Evolutionary conservation across 208 protist species (phyloP).

Genomic region (Entamoeba dispar): DNA sequence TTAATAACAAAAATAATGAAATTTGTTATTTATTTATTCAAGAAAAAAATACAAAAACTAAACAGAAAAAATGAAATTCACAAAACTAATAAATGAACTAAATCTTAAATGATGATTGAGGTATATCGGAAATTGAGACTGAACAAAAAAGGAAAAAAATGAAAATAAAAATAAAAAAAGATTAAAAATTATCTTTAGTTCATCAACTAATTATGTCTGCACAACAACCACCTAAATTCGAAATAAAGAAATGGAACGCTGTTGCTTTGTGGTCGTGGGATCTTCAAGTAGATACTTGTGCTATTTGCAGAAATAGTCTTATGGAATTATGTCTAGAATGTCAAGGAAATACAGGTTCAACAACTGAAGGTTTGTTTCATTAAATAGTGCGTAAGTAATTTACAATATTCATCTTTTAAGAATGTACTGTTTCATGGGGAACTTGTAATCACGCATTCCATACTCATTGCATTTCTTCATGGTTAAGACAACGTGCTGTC

Average conservation of each 20-base stretch:
- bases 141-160: no score
- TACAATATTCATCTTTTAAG: neutral
- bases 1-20: no score
- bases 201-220: neutral
- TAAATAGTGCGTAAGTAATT: no score
- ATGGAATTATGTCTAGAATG: constrained; percentile 20
- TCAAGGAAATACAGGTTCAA: neutral
- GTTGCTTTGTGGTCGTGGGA: constrained; percentile 19
- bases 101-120: no score
- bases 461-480: constrained; percentile 7
- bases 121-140: no score
- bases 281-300: constrained; percentile 15
- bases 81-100: no score
- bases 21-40: no score
- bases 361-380: neutral
- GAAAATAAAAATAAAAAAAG: no score
- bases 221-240: neutral
- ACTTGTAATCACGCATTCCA: constrained; percentile 10
- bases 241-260: constrained; percentile 21
- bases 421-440: constrained; percentile 19
- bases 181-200: no score
- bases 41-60: no score
- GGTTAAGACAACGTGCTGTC: neutral
- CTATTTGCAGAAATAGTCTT: constrained; percentile 14
- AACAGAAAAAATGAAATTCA: no score